These are phyloP conservation scores for Millerago galiae DNA, from an alignment of 805 yeast genomes.

Conservation along the genomic window DNA sequence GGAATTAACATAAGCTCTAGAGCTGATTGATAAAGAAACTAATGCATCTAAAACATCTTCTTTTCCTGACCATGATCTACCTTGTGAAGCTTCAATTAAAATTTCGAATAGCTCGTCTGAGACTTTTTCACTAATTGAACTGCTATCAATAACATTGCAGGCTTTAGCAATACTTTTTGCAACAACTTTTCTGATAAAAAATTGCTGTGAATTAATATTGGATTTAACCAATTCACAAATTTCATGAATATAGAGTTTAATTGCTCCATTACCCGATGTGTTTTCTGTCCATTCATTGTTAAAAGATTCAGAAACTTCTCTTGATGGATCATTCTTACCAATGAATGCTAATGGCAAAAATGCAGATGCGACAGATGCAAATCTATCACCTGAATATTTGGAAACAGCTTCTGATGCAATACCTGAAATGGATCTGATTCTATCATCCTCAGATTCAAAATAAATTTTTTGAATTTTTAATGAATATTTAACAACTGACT, in stretches of 20 bases:
- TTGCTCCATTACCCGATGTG: conserved; percentile 66
- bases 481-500: conserved; percentile 48
- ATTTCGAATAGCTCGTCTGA: conserved; percentile 38
- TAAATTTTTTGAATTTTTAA: conserved; percentile 45
- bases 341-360: conserved; percentile 76
- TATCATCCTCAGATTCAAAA: conserved; percentile 48
- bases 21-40: conserved; percentile 47
- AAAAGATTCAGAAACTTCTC: conserved; percentile 41
- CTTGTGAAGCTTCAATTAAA: conserved; percentile 56
- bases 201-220: conserved; percentile 51
- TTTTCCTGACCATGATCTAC: conserved; percentile 87
- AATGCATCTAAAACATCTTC: conserved; percentile 69
- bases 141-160: conserved; percentile 37
- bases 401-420: conserved; percentile 60
- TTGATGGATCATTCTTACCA: conserved; percentile 61
- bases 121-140: conserved; percentile 18
- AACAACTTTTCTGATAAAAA: conserved; percentile 59
- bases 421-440: conserved; percentile 46
- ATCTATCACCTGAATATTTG: conserved; percentile 61
- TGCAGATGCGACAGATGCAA: conserved; percentile 52
- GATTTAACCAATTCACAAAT: conserved; percentile 46
- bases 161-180: conserved; percentile 62
- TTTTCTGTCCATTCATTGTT: conserved; percentile 71
- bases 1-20: conserved; percentile 29
- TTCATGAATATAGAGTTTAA: conserved; percentile 64